These are phyloP conservation scores for Bipolaris victoriae DNA, from an alignment of 2,329 filamentous ascomycete genomes.

Conservation along the genomic window DNA sequence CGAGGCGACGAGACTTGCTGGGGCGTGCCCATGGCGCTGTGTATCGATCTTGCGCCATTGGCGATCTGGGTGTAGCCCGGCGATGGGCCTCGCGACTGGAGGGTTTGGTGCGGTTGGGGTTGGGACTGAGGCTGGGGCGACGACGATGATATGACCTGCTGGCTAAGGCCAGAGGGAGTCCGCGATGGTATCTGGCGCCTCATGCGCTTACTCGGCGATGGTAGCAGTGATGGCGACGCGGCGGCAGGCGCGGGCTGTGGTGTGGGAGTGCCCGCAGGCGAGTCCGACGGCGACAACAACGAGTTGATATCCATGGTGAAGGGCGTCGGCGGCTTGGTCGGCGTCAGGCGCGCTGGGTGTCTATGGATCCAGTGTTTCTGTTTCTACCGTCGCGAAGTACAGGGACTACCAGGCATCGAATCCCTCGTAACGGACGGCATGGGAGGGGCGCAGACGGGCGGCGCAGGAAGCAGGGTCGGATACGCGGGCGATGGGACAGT, in stretches of 20 bases:
- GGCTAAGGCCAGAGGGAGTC: slow-evolving; percentile 54
- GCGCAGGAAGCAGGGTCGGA: slow-evolving; percentile 14
- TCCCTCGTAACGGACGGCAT: slow-evolving; percentile 29
- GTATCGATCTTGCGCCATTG: slow-evolving; percentile 40
- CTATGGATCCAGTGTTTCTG: not conserved
- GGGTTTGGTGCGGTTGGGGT: slow-evolving; percentile 42
- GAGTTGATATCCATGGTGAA: slow-evolving; percentile 57
- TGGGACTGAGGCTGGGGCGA: slow-evolving; percentile 41
- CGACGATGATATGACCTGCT: slow-evolving; percentile 47
- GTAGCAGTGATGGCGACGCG: slow-evolving; percentile 35
- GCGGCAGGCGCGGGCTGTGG: slow-evolving; percentile 36
- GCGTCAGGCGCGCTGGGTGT: slow-evolving; percentile 10
- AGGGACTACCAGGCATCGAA: slow-evolving; percentile 22
- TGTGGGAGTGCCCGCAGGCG: slow-evolving; percentile 47
- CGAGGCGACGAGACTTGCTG: slow-evolving; percentile 37
- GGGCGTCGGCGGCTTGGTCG: not conserved
- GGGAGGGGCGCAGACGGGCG: slow-evolving; percentile 24
- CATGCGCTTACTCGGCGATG: slow-evolving; percentile 42
- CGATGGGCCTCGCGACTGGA: slow-evolving; percentile 40
- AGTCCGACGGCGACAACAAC: slow-evolving; percentile 56
- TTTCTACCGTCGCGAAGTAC: slow-evolving; percentile 23
- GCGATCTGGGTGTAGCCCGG: slow-evolving; percentile 35
- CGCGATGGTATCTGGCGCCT: slow-evolving; percentile 46
- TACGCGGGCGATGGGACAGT: slow-evolving; percentile 16
- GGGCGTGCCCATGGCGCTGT: slow-evolving; percentile 44